A percentile compares a stretch with the other conserved stretches of the same genome.
These are phyloP conservation scores for Trametes cubensis DNA, from an alignment of 768 basidiomycete genomes.

Conservation along the genomic window DNA sequence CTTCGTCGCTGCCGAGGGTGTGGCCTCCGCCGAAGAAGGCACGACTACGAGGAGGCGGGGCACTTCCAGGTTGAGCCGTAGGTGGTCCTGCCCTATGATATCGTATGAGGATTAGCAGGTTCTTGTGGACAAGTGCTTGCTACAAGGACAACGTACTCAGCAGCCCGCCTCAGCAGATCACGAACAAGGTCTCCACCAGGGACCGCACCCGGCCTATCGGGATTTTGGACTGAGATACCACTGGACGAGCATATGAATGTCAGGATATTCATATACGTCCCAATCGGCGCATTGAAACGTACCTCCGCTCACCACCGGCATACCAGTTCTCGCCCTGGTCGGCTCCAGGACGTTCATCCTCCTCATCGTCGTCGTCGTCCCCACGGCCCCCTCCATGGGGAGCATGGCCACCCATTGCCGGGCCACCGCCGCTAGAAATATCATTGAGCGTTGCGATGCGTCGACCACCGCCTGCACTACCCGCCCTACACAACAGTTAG, in stretches of 20 bases:
- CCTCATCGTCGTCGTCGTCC: constrained; percentile 55
- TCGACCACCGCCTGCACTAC: constrained; percentile 21
- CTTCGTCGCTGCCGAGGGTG: constrained; percentile 88
- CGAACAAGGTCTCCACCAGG: constrained; percentile 65
- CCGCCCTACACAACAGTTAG: not conserved
- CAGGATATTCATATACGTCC: constrained; percentile 1
- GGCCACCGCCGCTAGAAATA: constrained; percentile 25
- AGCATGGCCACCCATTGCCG: constrained; percentile 15
- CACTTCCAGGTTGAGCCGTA: constrained; percentile 27
- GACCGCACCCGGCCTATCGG: constrained; percentile 41
- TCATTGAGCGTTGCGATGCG: constrained; percentile 35
- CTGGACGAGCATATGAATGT: constrained; percentile 42
- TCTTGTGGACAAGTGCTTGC: not conserved
- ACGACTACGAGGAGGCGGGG: constrained; percentile 27
- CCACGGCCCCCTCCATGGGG: constrained; percentile 25
- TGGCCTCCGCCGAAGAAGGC: constrained; percentile 77
- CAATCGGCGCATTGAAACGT: not conserved
- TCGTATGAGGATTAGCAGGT: not conserved
- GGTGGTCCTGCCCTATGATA: constrained; percentile 41
- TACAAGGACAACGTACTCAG: constrained; percentile 55
- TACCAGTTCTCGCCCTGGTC: constrained; percentile 74
- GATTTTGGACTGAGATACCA: constrained; percentile 88
- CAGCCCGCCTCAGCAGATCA: constrained; percentile 79
- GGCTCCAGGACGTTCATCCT: constrained; percentile 48
- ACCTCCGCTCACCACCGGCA: constrained; percentile 96